Evolutionary conservation across 139 green algal genomes (phyloP).

Genomic region (Coccomyxa sp.): DNA sequence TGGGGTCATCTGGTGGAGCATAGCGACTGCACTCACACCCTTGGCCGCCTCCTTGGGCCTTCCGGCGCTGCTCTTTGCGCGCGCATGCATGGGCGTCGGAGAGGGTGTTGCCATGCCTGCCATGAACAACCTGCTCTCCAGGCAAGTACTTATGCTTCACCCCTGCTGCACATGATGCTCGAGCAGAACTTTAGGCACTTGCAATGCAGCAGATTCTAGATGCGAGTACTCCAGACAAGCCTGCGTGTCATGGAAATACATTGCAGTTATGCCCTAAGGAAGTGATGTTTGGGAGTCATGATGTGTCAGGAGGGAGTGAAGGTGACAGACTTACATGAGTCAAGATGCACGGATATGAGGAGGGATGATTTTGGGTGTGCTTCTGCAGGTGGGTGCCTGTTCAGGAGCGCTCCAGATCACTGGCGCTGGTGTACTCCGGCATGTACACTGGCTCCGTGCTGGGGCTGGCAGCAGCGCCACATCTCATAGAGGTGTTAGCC

Average conservation of each 20-base stretch:
- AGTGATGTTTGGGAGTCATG: too few species aligned
- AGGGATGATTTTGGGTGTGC: too few species aligned
- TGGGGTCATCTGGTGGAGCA: conserved; percentile 94
- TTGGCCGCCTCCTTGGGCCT: conserved; percentile 79
- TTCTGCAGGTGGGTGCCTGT: conserved; percentile 78
- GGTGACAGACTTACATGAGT: too few species aligned
- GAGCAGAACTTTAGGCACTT: too few species aligned
- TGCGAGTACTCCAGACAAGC: too few species aligned
- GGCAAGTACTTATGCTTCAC: conserved; percentile 28
- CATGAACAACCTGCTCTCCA: conserved; percentile 97
- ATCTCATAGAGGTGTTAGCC: conserved; percentile 62
- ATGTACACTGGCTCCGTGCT: conserved; percentile 93
- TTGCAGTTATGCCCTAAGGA: too few species aligned
- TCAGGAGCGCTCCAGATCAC: conserved; percentile 77
- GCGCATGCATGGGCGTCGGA: conserved; percentile 92
- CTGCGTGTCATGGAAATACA: too few species aligned
- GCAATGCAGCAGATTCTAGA: too few species aligned
- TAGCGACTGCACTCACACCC: conserved; percentile 89
- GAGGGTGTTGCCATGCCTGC: conserved; percentile 98
- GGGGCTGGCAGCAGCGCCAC: conserved; percentile 68
- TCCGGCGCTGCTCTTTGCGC: conserved; percentile 66
- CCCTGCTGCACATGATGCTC: too few species aligned
- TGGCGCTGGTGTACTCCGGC: conserved; percentile 92
- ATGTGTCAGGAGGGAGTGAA: too few species aligned
- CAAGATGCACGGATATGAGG: too few species aligned